These are phyloP conservation scores for Manihot esculenta DNA, from an alignment of 441 rosid species.

Conservation along the genomic window DNA sequence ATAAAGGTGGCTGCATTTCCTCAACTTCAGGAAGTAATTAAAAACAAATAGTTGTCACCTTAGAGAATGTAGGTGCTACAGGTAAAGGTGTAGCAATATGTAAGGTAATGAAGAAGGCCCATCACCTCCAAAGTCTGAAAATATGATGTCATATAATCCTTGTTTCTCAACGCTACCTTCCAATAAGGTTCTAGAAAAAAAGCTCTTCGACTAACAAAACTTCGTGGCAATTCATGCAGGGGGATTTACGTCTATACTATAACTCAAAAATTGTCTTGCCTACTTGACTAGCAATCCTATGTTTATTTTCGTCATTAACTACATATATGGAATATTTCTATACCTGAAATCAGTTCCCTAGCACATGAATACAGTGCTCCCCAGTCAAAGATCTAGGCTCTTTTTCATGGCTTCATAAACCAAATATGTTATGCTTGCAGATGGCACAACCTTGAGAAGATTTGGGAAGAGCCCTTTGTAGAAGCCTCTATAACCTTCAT, in stretches of 20 bases:
- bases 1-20: too few relatives aligned
- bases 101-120: neutral
- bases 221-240: conserved; percentile 27
- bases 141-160: conserved; percentile 14
- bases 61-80: too few relatives aligned
- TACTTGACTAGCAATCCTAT: conserved; percentile 27
- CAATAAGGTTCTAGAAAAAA: conserved; percentile 27
- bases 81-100: neutral
- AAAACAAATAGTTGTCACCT: too few relatives aligned
- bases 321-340: conserved; percentile 9
- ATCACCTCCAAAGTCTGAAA: conserved; percentile 23
- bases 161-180: conserved; percentile 26
- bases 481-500: conserved; percentile 71
- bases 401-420: conserved; percentile 83
- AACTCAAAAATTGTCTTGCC: conserved; percentile 37
- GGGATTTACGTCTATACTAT: conserved; percentile 35
- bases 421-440: conserved; percentile 80
- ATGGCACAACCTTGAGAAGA: conserved; percentile 73
- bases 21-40: too few relatives aligned
- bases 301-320: conserved; percentile 28
- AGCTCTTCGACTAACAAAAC: conserved; percentile 34
- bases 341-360: conserved; percentile 16
- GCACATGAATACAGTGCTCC: conserved; percentile 2
- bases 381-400: conserved; percentile 51
- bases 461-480: conserved; percentile 81